phyloP scores from a whole-genome alignment of 2,329 filamentous ascomycete genomes.

The Escovopsis sp. region DNA sequence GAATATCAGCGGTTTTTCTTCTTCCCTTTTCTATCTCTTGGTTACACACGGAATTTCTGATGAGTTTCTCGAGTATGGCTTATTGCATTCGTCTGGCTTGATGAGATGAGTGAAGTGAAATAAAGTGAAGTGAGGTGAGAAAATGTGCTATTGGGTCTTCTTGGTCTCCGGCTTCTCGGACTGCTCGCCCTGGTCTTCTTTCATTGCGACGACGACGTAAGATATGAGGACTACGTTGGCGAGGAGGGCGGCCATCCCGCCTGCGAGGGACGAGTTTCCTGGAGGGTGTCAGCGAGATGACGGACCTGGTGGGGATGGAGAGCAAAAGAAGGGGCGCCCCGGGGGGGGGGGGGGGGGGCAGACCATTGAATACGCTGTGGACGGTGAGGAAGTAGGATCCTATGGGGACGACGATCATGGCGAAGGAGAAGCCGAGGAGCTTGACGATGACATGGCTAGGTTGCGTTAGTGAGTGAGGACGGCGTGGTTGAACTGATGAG shows the following conservation, averaged over 20 bases:
- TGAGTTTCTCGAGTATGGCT: too few relatives aligned
- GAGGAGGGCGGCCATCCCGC: conserved; percentile 70
- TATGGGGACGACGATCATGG: conserved; percentile 80
- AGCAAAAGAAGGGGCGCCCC: too few relatives aligned
- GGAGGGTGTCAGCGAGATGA: neutral
- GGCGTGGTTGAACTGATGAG: conserved; percentile 1
- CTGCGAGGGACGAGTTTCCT: conserved; percentile 85
- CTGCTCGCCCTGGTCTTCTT: conserved; percentile 53
- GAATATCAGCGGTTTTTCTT: neutral
- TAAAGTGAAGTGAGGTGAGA: neutral
- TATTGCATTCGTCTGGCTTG: too few relatives aligned
- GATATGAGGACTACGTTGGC: conserved; percentile 81
- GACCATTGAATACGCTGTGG: conserved; percentile 58
- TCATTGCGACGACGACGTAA: conserved; percentile 88
- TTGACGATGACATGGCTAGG: conserved; percentile 72
- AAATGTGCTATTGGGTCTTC: conserved; percentile 28
- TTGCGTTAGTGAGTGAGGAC: neutral
- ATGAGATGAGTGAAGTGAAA: neutral
- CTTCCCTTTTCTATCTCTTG: too few relatives aligned
- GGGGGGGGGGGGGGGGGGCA: conserved; percentile 3
- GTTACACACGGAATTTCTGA: too few relatives aligned
- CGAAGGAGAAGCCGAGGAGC: conserved; percentile 75
- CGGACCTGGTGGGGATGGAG: too few relatives aligned
- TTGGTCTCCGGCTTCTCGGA: conserved; percentile 30
- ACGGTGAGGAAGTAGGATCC: conserved; percentile 77